Conservation (phyloP, 371 early-diverging fungal species). For the Rhizopus arrhizus region DNA sequence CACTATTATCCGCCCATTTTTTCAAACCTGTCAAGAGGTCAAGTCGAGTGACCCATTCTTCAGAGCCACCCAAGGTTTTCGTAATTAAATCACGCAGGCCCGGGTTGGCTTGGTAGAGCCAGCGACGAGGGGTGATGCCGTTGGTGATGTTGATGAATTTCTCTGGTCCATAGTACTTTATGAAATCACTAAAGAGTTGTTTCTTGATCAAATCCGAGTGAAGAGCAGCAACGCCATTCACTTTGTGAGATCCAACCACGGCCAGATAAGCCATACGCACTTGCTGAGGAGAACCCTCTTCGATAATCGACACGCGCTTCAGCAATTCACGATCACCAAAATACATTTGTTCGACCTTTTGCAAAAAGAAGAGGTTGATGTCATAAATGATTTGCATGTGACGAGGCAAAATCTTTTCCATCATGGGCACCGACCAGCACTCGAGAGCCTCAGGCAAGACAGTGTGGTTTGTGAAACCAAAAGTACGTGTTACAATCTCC, state of each 20-base stretch:
- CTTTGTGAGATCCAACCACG: constrained; percentile 80
- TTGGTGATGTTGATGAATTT: constrained; percentile 94
- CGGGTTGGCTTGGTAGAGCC: constrained; percentile 94
- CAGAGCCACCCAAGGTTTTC: constrained; percentile 63
- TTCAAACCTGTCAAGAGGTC: constrained; percentile 62
- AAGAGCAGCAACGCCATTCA: constrained; percentile 92
- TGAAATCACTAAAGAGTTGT: constrained; percentile 84
- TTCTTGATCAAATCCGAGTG: constrained; percentile 88
- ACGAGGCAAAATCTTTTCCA: constrained; percentile 85
- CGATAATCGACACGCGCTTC: constrained; percentile 87
- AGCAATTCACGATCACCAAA: constrained; percentile 89
- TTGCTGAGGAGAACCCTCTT: constrained; percentile 83
- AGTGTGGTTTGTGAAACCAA: constrained; percentile 95
- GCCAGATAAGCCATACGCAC: constrained; percentile 84
- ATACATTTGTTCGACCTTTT: constrained; percentile 79
- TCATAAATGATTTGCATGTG: constrained; percentile 95
- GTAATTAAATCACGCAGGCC: constrained; percentile 78
- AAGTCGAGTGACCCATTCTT: constrained; percentile 72
- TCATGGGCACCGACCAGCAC: constrained; percentile 90
- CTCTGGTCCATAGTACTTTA: constrained; percentile 74
- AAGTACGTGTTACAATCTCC: constrained; percentile 84
- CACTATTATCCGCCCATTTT: constrained; percentile 58
- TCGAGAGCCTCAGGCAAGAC: constrained; percentile 95
- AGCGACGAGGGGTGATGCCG: constrained; percentile 90
- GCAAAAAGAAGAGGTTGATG: constrained; percentile 93